These are phyloP conservation scores for Diutina siamensis DNA, from an alignment of 1,139 yeast species.

Conservation along the genomic window DNA sequence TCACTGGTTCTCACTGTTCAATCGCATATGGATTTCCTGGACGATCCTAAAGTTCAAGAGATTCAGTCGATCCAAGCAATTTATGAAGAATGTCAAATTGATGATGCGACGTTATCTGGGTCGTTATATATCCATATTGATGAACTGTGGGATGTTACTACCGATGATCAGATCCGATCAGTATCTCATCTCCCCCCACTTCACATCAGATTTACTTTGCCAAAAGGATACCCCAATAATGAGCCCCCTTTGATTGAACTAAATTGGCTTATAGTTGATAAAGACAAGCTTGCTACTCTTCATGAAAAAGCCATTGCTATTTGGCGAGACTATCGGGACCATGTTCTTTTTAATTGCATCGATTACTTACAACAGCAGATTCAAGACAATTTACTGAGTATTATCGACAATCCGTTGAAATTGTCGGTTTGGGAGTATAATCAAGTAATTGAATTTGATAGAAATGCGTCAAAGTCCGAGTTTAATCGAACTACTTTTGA, in stretches of 20 bases:
- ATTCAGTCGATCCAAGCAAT: background rate
- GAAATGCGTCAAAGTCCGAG: slow-evolving; percentile 14
- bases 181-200: slow-evolving; percentile 22
- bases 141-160: background rate
- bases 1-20: background rate
- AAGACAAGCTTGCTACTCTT: slow-evolving; percentile 11
- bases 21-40: background rate
- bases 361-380: slow-evolving; percentile 28
- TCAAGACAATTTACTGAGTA: slow-evolving; percentile 7
- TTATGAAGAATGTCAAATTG: background rate
- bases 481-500: slow-evolving; percentile 30
- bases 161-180: background rate
- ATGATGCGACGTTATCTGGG: background rate
- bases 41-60: background rate
- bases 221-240: slow-evolving; percentile 18
- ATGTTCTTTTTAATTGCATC: slow-evolving; percentile 33
- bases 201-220: slow-evolving; percentile 18
- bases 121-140: background rate
- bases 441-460: slow-evolving; percentile 12
- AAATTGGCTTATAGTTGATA: slow-evolving; percentile 14
- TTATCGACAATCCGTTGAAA: slow-evolving; percentile 6
- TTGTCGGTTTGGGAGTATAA: slow-evolving; percentile 12
- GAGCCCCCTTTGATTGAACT: slow-evolving; percentile 19
- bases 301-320: slow-evolving; percentile 14
- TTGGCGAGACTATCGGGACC: slow-evolving; percentile 30